A percentile compares a stretch with the other conserved stretches of the same genome.
These are phyloP conservation scores for Collybia nuda DNA, from an alignment of 768 basidiomycete species.

Conservation along the genomic window DNA sequence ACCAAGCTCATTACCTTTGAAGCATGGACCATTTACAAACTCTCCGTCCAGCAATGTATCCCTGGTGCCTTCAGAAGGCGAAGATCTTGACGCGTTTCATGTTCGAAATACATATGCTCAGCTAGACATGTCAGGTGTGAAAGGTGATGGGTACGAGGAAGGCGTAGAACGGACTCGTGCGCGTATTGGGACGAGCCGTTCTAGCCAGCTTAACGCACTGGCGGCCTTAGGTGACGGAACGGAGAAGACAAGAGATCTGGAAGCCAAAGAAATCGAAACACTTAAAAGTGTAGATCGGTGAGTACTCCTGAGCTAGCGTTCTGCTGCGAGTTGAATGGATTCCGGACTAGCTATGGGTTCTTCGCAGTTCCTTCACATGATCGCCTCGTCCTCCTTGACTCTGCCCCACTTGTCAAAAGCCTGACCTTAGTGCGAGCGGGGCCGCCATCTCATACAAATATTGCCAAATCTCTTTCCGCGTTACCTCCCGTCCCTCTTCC, in stretches of 20 bases:
- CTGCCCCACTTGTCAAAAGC: slow-evolving; percentile 61
- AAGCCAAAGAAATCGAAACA: slow-evolving; percentile 70
- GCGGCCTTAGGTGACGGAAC: slow-evolving; percentile 52
- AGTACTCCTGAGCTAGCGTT: slow-evolving; percentile 23
- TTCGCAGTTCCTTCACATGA: slow-evolving; percentile 80
- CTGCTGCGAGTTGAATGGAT: slow-evolving; percentile 1
- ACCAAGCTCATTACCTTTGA: slow-evolving; percentile 30
- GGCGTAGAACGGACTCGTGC: slow-evolving; percentile 93
- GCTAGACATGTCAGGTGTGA: slow-evolving; percentile 87
- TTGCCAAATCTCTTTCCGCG: slow-evolving; percentile 42
- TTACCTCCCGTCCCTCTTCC: slow-evolving; percentile 49
- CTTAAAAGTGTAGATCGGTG: slow-evolving; percentile 86
- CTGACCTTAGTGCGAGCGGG: slow-evolving; percentile 46
- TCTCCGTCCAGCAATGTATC: slow-evolving; percentile 53
- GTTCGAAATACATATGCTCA: slow-evolving; percentile 87
- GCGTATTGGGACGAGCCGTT: slow-evolving; percentile 51
- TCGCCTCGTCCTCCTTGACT: slow-evolving; percentile 71
- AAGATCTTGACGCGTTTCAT: slow-evolving; percentile 81
- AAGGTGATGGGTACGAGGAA: slow-evolving; percentile 92
- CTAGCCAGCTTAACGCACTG: slow-evolving; percentile 59
- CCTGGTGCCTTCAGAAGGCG: slow-evolving; percentile 71
- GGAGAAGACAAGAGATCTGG: slow-evolving; percentile 68
- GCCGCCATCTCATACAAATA: slow-evolving; percentile 42
- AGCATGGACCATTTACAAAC: slow-evolving; percentile 29
- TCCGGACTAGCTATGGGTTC: slow-evolving; percentile 80